Base-by-base conservation (phyloP, 352 stramenopile species). In the Phytophthora podocarpi region DNA sequence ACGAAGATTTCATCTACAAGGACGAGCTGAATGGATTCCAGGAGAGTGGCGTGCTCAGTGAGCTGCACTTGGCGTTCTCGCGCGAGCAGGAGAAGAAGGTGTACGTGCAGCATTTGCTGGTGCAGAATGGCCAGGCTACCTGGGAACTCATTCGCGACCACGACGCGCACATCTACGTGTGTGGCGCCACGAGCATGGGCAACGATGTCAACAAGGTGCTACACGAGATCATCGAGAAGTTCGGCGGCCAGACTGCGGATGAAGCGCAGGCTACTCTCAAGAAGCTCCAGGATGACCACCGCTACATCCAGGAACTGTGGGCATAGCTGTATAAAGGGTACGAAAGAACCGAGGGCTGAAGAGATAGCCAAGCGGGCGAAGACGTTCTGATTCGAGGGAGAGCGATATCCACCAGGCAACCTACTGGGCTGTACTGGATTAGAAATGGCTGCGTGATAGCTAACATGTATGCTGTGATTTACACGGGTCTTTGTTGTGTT, bases 221-320 rank as follows among this genome's bases (percentile, higher is more conserved):
- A 43, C 77, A 82, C 42, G 61, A 93, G 36, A 80, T 98, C 39
- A 87, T 97, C 5, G 66, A 87, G 47, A 80, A 78, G 40, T 85
- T 85, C 31, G 77, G 89, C 37, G 63, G 78, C 3, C 62, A 89
- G 59, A 76, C 74, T 30, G 20, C 39, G 18, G 74, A 75, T 0
- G 72, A 91, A 30, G 96, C 93, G 1, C 72, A 86, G 15, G 65
- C 67, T 10, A 97, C 87, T 59, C 73, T 99, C 32, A 93, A 98
- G 58, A 76, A 90, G 27, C 67, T 99, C 31, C 85, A 97, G 45
- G 78, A 90, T 27, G 67, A 80, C 41, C 81, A 95, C 46, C 86
- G 94, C 37, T 98, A 98, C 74, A 85, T 99, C 15, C 97, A 99
- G 75, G 97, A 99, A 74, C 78, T 99, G 28, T 99, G 96, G 97